phyloP scores from a whole-genome alignment of 768 basidiomycete genomes.

The Imleria badia region DNA sequence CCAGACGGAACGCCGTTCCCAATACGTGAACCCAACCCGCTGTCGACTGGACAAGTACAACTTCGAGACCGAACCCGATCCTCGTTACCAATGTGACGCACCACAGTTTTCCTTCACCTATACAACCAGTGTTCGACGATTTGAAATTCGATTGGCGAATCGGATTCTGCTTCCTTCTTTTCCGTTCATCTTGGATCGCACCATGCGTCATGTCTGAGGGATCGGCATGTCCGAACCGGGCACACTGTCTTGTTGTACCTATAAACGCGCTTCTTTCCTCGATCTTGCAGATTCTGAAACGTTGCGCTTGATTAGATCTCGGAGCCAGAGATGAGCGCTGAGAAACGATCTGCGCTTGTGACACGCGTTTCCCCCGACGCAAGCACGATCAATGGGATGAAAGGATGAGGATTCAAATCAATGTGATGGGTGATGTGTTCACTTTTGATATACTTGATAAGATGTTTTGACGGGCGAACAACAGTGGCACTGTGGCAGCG shows the following conservation, averaged over 20 bases:
- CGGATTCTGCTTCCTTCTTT: too few species aligned
- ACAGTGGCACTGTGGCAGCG: background rate
- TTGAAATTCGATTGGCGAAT: background rate
- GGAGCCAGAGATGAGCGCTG: background rate
- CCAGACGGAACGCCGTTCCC: background rate
- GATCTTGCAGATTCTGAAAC: background rate
- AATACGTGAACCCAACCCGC: background rate
- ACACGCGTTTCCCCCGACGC: background rate
- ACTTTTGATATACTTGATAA: background rate
- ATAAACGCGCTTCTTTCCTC: background rate
- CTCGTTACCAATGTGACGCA: background rate
- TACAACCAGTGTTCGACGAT: constrained; percentile 39
- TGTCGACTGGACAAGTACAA: background rate
- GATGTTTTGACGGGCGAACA: background rate
- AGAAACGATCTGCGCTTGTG: background rate
- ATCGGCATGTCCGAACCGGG: background rate
- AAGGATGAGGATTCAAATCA: background rate
- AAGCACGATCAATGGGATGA: too few species aligned
- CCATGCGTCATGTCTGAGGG: background rate
- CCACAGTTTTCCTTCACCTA: constrained; percentile 18
- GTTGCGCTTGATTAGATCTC: background rate
- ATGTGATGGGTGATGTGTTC: background rate
- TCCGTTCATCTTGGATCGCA: too few species aligned
- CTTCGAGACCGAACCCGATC: background rate
- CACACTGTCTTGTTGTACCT: background rate